A percentile compares a stretch with the other conserved stretches of the same genome.
Conservation (phyloP, 768 basidiomycete genomes). For the Ramaria rubella region DNA sequence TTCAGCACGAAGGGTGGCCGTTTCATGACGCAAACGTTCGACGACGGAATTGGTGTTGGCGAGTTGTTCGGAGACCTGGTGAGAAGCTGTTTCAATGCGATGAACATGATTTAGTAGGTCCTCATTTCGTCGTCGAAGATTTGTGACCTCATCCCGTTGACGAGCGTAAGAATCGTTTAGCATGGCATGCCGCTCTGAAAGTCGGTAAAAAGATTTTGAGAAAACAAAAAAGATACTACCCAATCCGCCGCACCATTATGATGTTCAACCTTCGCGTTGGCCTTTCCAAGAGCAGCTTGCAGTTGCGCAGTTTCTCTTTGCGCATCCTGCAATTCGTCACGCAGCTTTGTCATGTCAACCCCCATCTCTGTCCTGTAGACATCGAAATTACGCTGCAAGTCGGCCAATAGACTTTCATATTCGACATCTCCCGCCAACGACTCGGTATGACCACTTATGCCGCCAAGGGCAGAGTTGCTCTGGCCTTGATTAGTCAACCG, state of each 20-base stretch:
- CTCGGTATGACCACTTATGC: slow-evolving; percentile 22
- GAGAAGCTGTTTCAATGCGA: slow-evolving; percentile 16
- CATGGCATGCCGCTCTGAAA: not conserved
- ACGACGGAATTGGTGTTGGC: slow-evolving; percentile 49
- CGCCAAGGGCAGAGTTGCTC: slow-evolving; percentile 26
- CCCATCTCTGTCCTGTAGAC: slow-evolving; percentile 76
- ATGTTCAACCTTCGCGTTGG: slow-evolving; percentile 75
- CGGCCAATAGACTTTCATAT: slow-evolving; percentile 49
- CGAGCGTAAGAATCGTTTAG: slow-evolving; percentile 24
- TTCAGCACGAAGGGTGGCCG: slow-evolving; percentile 84
- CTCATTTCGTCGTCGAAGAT: slow-evolving; percentile 8
- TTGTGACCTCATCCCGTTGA: slow-evolving; percentile 4
- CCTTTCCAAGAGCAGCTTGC: slow-evolving; percentile 67
- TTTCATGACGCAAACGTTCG: slow-evolving; percentile 80
- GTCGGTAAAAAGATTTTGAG: not conserved
- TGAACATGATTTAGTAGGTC: slow-evolving; percentile 4
- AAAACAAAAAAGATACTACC: not conserved
- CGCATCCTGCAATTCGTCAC: slow-evolving; percentile 60
- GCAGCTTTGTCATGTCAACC: slow-evolving; percentile 60
- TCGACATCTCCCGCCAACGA: slow-evolving; percentile 34
- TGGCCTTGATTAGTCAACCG: slow-evolving; percentile 58
- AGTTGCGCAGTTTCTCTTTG: slow-evolving; percentile 65
- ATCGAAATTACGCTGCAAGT: slow-evolving; percentile 76
- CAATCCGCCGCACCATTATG: slow-evolving; percentile 50
- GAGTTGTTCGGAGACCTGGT: slow-evolving; percentile 62